These are phyloP conservation scores for Calonectria montana DNA, from an alignment of 2,329 filamentous ascomycete species.

Conservation along the genomic window DNA sequence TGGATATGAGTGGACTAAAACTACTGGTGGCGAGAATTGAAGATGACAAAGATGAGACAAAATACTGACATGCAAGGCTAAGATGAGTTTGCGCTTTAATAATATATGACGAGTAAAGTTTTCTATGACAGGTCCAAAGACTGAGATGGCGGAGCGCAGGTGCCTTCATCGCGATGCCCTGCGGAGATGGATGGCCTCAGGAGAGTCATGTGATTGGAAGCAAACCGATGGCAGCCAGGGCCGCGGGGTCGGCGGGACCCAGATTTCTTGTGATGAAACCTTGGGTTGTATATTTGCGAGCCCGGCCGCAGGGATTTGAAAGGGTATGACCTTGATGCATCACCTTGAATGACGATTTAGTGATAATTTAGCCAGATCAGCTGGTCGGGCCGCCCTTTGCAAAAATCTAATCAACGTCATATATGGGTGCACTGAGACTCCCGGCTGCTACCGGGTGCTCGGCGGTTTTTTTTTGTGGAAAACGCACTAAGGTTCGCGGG, in stretches of 20 bases:
- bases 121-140: slow-evolving; percentile 36
- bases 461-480: slow-evolving; percentile 30
- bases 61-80: neutral
- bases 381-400: neutral
- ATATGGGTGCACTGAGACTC: slow-evolving; percentile 20
- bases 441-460: slow-evolving; percentile 42
- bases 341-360: neutral
- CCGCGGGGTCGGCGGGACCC: slow-evolving; percentile 18
- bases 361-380: neutral
- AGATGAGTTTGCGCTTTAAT: neutral
- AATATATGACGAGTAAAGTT: slow-evolving; percentile 37
- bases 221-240: slow-evolving; percentile 4
- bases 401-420: slow-evolving; percentile 32
- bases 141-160: slow-evolving; percentile 35
- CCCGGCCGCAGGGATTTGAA: neutral
- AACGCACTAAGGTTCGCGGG: slow-evolving; percentile 35
- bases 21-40: neutral
- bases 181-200: slow-evolving; percentile 5
- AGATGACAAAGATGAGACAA: neutral
- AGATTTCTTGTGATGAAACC: slow-evolving; percentile 6
- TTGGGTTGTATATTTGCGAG: slow-evolving; percentile 6
- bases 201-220: slow-evolving; percentile 39
- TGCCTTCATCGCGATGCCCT: slow-evolving; percentile 22
- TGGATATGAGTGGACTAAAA: too few relatives aligned
- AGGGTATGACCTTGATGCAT: neutral